A percentile compares a stretch with the other conserved stretches of the same genome.
Conservation (phyloP, 768 basidiomycete species). For the Lepiota venenata region DNA sequence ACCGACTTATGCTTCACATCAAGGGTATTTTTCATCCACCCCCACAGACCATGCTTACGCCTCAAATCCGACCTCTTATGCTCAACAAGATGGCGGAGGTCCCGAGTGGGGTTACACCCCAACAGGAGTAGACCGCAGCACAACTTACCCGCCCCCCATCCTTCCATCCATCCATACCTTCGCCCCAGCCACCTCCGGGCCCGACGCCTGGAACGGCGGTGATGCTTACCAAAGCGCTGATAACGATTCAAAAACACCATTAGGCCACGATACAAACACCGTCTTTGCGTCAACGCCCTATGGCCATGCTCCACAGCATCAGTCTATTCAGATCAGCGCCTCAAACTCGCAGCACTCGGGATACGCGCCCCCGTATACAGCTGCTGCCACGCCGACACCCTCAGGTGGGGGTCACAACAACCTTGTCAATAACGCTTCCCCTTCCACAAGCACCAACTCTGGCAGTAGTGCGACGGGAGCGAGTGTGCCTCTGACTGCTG, state of each 20-base stretch:
- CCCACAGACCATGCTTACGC: conserved; percentile 41
- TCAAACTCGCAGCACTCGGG: not conserved
- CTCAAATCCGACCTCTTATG: conserved; percentile 12
- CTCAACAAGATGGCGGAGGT: conserved; percentile 12
- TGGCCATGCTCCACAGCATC: not conserved
- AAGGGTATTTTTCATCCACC: conserved; percentile 43
- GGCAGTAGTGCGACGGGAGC: not conserved
- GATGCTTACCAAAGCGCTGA: conserved; percentile 5
- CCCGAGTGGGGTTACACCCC: conserved; percentile 52
- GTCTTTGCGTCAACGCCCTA: not conserved
- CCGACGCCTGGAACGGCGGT: conserved; percentile 24
- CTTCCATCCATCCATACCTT: conserved; percentile 55
- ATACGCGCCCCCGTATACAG: not conserved
- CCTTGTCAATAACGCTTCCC: not conserved
- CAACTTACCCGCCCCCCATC: conserved; percentile 44
- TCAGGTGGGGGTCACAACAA: not conserved
- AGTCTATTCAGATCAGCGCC: conserved; percentile 6
- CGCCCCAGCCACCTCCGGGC: conserved; percentile 22
- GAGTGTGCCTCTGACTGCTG: not conserved
- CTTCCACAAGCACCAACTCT: not conserved
- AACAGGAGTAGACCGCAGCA: conserved; percentile 41
- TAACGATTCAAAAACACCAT: conserved; percentile 3
- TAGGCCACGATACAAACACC: not conserved
- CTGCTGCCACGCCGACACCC: not conserved
- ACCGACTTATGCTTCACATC: conserved; percentile 30